Conservation (phyloP, 1,284 basidiomycete genomes). For the Kwoniella shivajii region DNA sequence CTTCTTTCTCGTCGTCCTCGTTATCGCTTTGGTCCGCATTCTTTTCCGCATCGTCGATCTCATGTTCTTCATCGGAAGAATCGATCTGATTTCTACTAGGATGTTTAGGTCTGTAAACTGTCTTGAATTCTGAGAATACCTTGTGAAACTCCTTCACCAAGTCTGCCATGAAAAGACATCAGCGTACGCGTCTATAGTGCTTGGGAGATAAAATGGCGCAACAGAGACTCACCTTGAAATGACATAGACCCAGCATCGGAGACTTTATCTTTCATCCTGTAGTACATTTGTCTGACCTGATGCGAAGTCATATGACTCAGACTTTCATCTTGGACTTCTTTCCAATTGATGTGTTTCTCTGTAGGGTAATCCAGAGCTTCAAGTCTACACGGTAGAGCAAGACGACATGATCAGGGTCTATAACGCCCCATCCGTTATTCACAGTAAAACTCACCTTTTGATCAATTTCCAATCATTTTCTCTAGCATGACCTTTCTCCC, state of each 20-base stretch:
- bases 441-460: background rate
- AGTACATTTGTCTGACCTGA: slow-evolving; percentile 3
- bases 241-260: background rate
- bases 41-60: background rate
- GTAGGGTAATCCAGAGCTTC: slow-evolving; percentile 4
- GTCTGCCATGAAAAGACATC: background rate
- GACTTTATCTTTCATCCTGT: background rate
- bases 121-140: background rate
- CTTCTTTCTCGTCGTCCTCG: background rate
- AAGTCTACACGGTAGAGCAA: background rate
- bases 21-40: background rate
- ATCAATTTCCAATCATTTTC: slow-evolving; percentile 7
- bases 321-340: background rate
- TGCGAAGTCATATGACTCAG: background rate
- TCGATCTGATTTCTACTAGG: background rate
- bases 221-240: background rate
- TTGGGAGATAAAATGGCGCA: background rate
- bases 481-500: background rate
- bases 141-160: background rate
- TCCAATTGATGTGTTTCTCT: slow-evolving; percentile 16
- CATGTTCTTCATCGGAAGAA: background rate
- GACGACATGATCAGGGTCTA: background rate
- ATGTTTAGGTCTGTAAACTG: background rate
- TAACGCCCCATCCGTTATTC: background rate
- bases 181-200: too few relatives aligned